Conservation (phyloP, 176 grass and related monocot species). For the Saccharum officinarum region DNA sequence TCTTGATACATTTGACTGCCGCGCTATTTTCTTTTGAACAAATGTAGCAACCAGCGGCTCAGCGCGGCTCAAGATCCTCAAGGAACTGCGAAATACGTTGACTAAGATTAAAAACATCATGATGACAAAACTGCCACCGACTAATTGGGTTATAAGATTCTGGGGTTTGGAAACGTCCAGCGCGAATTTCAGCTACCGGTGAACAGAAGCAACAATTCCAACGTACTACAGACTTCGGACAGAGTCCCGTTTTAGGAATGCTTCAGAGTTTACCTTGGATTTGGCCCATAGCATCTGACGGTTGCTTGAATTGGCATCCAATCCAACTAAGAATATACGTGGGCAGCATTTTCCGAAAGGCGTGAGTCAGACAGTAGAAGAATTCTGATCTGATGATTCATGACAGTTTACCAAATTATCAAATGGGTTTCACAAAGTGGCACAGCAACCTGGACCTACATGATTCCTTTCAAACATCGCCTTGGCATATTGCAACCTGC, state of each 20-base stretch:
- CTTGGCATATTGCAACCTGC: constrained; percentile 4
- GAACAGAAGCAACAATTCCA: constrained; percentile 30
- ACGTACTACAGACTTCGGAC: neutral
- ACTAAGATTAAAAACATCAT: constrained; percentile 25
- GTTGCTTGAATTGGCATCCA: constrained; percentile 24
- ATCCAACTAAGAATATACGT: constrained; percentile 2
- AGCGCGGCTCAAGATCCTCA: constrained; percentile 1
- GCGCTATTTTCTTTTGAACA: constrained; percentile 11
- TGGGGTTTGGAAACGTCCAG: constrained; percentile 4
- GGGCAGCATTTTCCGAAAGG: neutral
- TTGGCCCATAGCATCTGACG: neutral
- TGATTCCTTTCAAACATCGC: constrained; percentile 37
- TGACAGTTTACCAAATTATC: constrained; percentile 15
- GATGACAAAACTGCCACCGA: constrained; percentile 22
- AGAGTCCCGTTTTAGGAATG: neutral
- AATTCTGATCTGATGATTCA: neutral
- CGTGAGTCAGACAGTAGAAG: neutral
- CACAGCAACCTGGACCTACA: constrained; percentile 19
- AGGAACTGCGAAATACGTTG: constrained; percentile 23
- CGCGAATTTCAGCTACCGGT: neutral
- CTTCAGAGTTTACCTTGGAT: neutral
- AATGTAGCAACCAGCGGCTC: constrained; percentile 11
- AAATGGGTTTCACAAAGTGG: neutral
- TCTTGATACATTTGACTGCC: constrained; percentile 33
- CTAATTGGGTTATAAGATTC: constrained; percentile 14